These are phyloP conservation scores for Dentipellis fragilis DNA, from an alignment of 768 basidiomycete species.

Conservation along the genomic window DNA sequence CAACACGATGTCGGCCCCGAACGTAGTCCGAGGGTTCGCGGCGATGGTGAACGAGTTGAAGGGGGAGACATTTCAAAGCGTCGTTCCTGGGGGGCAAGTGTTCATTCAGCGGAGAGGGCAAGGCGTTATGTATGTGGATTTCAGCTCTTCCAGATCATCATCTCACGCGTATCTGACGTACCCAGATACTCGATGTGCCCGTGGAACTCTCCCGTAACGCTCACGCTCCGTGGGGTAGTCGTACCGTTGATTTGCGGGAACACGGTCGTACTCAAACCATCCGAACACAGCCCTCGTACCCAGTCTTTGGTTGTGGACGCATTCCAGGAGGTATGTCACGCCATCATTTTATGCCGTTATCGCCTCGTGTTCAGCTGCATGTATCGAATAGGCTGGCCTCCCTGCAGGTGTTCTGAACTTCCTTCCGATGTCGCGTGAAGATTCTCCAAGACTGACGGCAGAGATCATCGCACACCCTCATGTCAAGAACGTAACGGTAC, in stretches of 20 bases:
- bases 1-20: conserved; percentile 11
- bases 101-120: conserved; percentile 33
- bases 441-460: conserved; percentile 32
- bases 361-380: neutral
- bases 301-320: conserved; percentile 28
- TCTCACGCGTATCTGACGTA: neutral
- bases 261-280: conserved; percentile 41
- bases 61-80: conserved; percentile 34
- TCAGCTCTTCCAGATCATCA: neutral
- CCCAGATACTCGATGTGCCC: conserved; percentile 39
- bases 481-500: conserved; percentile 43
- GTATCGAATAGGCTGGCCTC: conserved; percentile 36
- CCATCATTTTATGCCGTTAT: neutral
- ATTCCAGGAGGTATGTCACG: conserved; percentile 28
- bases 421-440: conserved; percentile 35
- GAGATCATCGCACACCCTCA: conserved; percentile 46
- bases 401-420: conserved; percentile 52
- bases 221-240: conserved; percentile 35
- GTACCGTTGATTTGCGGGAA: conserved; percentile 43
- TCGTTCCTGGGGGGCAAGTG: conserved; percentile 31
- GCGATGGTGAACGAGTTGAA: conserved; percentile 26
- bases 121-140: conserved; percentile 38
- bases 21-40: neutral
- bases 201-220: conserved; percentile 41
- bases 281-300: conserved; percentile 37